A percentile compares a stretch with the other conserved stretches of the same genome.
Conservation (phyloP, 805 yeast species). For the Yueomyces sp. region DNA sequence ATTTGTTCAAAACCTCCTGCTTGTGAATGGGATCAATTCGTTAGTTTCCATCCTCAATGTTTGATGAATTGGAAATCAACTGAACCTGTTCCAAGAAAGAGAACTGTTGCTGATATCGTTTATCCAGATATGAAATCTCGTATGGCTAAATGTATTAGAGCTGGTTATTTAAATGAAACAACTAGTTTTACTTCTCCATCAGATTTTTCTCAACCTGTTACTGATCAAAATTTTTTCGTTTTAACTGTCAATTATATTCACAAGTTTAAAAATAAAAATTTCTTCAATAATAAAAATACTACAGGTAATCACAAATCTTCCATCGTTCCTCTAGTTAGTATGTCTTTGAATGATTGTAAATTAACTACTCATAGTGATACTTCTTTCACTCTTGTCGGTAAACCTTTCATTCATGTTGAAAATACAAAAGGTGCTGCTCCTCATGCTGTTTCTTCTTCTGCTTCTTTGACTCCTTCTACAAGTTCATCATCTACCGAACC, state of each 20-base stretch:
- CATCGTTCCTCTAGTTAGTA: conserved; percentile 27
- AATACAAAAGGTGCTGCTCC: neutral
- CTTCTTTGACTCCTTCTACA: neutral
- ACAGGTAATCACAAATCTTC: neutral
- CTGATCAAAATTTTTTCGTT: conserved; percentile 24
- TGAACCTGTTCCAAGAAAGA: conserved; percentile 27
- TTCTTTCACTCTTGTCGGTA: conserved; percentile 29
- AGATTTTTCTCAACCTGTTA: conserved; percentile 18
- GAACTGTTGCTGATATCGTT: conserved; percentile 37
- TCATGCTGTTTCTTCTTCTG: neutral
- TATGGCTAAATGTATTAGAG: conserved; percentile 39
- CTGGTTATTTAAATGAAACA: conserved; percentile 48
- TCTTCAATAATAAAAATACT: conserved; percentile 6
- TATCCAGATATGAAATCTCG: conserved; percentile 42
- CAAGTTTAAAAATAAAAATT: conserved; percentile 39
- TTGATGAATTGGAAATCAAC: conserved; percentile 27
- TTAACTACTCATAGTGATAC: conserved; percentile 23
- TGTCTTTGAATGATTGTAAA: conserved; percentile 26
- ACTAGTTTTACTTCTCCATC: conserved; percentile 35
- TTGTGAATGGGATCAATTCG: conserved; percentile 60
- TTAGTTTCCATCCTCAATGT: conserved; percentile 31
- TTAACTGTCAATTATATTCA: conserved; percentile 54
- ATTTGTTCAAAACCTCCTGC: conserved; percentile 42
- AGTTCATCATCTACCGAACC: neutral
- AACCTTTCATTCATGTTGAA: conserved; percentile 8